Base-by-base conservation (phyloP, 805 yeast species). In the Torulaspora franciscae region DNA sequence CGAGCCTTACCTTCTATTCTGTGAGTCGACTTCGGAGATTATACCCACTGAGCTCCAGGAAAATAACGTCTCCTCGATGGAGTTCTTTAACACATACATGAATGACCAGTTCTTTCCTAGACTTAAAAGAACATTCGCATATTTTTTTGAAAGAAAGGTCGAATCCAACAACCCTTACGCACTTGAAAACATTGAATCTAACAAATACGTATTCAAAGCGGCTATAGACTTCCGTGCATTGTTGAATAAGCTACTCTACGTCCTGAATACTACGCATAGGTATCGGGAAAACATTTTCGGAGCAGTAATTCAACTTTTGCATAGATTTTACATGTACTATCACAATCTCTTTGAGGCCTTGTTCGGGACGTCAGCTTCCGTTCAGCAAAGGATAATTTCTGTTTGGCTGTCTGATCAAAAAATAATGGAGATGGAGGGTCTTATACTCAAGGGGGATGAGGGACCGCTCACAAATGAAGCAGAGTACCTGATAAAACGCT, bases 1-100 rank as follows among this genome's bases (percentile, higher is more conserved):
- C 39, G 95, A 85, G 46, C 81, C 85, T 30, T 79, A 87, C 30
- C 71, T 87, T 38, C 66, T 80, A 9, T 87, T 86, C 57, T 70
- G 80, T 22, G 81, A 85, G 36, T 80, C 85, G 1, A 68, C 85
- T 1, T 67, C 72, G 8, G 55, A 71, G 2, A 56, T 73, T 4
- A 61, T 75, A 8, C 73, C 73, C 1, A 40, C 56, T 5, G 48
- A 54, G 7, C 33, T 49, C 6, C 24, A 40, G 2, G 49, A 58
- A 35, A 47, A 56, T 17, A 49, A 54, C 2, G 52, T 53, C 13
- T 58, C 62, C n/a, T 71, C 74, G 6, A 45, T 71, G 17, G 56
- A 56, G 6, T 83, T 86, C 59, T 80, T 86, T 60, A 72, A 74
- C 24, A 71, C 72, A 3, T 84, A 83, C 53, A 80, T 90, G 87